phyloP scores from a whole-genome alignment of 2,329 filamentous ascomycete species.

The Calonectria pseudoreteaudii region DNA sequence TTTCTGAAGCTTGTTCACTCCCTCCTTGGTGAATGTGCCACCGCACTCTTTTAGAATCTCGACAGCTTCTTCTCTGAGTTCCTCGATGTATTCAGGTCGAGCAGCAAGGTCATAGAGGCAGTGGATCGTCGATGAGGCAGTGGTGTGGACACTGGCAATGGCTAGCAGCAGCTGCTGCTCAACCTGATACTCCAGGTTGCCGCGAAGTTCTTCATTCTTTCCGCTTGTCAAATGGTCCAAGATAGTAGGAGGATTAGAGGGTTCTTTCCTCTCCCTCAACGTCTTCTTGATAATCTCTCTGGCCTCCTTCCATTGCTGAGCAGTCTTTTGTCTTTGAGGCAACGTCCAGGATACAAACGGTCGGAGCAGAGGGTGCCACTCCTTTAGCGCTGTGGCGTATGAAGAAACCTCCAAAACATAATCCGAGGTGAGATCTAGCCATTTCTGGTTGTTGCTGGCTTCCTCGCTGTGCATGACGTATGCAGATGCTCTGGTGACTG shows the following conservation, averaged over 20 bases:
- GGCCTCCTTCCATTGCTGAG: neutral
- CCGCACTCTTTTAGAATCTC: neutral
- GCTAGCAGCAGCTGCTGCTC: constrained; percentile 1
- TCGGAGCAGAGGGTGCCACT: neutral
- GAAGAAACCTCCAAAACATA: neutral
- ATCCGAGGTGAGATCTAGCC: neutral
- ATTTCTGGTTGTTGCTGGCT: neutral
- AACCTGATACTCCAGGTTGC: neutral
- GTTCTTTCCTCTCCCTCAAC: neutral
- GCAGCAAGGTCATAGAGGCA: constrained; percentile 13
- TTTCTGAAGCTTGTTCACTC: constrained; percentile 8
- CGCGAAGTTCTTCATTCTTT: neutral
- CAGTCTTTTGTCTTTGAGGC: neutral
- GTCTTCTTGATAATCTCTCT: neutral
- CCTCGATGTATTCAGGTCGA: constrained; percentile 2
- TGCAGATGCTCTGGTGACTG: neutral
- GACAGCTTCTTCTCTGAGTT: constrained; percentile 9
- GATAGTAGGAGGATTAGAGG: neutral
- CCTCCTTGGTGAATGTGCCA: neutral
- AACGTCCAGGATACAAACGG: neutral
- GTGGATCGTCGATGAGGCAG: neutral
- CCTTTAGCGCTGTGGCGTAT: constrained; percentile 2
- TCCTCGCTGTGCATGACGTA: constrained; percentile 8
- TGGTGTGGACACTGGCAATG: constrained; percentile 8
- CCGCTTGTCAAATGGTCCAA: neutral